Base-by-base conservation (phyloP, 176 grass and related monocot species). In the Musa acuminata region DNA sequence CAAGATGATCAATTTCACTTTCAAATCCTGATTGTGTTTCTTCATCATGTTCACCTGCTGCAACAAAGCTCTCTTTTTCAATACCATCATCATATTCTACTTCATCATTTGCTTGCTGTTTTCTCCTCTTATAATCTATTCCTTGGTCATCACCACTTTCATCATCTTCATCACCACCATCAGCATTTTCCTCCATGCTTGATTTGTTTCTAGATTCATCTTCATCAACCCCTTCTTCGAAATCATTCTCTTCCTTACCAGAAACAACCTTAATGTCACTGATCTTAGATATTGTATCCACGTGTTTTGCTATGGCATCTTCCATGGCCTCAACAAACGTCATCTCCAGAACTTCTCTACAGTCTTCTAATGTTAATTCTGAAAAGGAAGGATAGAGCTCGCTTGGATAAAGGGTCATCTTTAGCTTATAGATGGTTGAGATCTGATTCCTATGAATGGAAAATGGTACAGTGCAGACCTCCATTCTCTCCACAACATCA, bases 281-380 rank as follows among this genome's bases (percentile, higher is more conserved):
- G 23, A 98, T 90, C 84, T 80, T 98, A 75, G 80, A 67, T 62
- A 98, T 72, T 49, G 89, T 77, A 79, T 83, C 84, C 20, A 98
- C 4, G 68, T 98, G 95, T 74, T 93, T 98, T 64, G 84, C 60
- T 3, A 98, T 93, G 69, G 88, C 87, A 74, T 77, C 80, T 29
- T 98, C 95, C 88, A 98, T 89, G 23, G 88, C 87, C 24, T 84
- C 88, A 49, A 91, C 78, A 91, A 98, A 98, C 26, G 84, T 51
- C 74, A 86, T 86, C 62, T 64, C 67, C 54, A 98, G 78, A 71
- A 80, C 69, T 67, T 21, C 10, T 43, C 81, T 66, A 49, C 90
- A 98, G 64, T 89, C 84, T 2, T 89, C 58, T 52, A 83, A 54
- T 49, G 85, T 87, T 75, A 98, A 68, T 17, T 85, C 84, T 1